Percentiles rank a stretch among this genome's conserved stretches.
Conservation (phyloP, 805 yeast genomes). For the Sugiyamaella boreocaroliniensis region DNA sequence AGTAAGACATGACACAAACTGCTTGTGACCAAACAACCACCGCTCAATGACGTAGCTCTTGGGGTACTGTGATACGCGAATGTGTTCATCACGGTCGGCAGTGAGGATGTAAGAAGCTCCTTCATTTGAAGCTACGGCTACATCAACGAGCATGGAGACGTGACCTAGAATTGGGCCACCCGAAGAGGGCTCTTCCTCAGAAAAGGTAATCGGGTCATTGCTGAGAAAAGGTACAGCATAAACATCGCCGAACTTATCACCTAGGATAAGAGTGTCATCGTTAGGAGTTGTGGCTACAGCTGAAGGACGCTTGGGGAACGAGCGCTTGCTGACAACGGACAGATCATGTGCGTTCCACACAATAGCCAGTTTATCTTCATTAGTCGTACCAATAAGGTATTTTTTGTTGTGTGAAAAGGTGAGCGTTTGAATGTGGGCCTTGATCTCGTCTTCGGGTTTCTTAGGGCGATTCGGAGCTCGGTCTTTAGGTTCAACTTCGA, state of each 20-base stretch:
- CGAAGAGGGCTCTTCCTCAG: conserved; percentile 13
- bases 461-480: conserved; percentile 2
- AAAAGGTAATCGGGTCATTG: neutral
- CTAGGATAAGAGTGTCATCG: conserved; percentile 52
- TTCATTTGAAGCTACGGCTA: conserved; percentile 40
- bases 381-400: conserved; percentile 62
- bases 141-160: conserved; percentile 90
- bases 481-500: neutral
- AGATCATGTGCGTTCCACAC: conserved; percentile 49
- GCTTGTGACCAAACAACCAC: conserved; percentile 80
- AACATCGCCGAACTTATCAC: conserved; percentile 96
- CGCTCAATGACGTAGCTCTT: conserved; percentile 68
- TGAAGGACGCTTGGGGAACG: conserved; percentile 89
- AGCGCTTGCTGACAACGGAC: conserved; percentile 56
- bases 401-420: conserved; percentile 46
- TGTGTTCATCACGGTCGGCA: conserved; percentile 94
- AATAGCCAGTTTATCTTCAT: conserved; percentile 73
- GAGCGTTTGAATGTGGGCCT: conserved; percentile 62
- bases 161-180: conserved; percentile 76
- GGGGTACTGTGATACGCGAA: conserved; percentile 76
- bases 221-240: conserved; percentile 47
- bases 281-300: conserved; percentile 57
- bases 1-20: conserved; percentile 66
- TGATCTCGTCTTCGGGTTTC: conserved; percentile 42
- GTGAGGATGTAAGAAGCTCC: conserved; percentile 55